A percentile compares a stretch with the other conserved stretches of the same genome.
These are phyloP conservation scores for Globisporangium cystogenes DNA, from an alignment of 352 stramenopile genomes.

Conservation along the genomic window DNA sequence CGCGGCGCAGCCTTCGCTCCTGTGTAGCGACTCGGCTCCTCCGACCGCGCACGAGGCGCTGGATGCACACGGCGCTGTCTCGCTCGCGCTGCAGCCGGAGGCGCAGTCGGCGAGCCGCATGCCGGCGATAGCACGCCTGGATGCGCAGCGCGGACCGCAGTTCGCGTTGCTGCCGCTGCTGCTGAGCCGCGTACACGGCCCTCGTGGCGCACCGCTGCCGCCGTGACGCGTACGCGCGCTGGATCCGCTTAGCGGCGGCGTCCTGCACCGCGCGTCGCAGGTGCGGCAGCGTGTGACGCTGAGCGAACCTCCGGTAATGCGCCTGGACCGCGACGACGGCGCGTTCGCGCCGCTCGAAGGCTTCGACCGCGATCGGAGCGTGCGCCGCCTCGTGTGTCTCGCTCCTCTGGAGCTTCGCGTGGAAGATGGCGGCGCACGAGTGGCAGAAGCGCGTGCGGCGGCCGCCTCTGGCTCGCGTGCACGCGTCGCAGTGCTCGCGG, in stretches of 20 bases:
- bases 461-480: slow-evolving; percentile 2
- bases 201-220: slow-evolving; percentile 30
- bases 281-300: slow-evolving; percentile 27
- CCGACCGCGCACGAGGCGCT: slow-evolving; percentile 26
- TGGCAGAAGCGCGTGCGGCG: slow-evolving; percentile 33
- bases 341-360: slow-evolving; percentile 14
- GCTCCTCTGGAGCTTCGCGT: slow-evolving; percentile 9
- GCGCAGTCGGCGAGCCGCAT: slow-evolving; percentile 18
- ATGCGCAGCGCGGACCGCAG: slow-evolving; percentile 16
- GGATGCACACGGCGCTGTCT: slow-evolving; percentile 29
- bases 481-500: slow-evolving; percentile 33
- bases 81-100: slow-evolving; percentile 10
- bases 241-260: slow-evolving; percentile 28
- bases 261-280: slow-evolving; percentile 15
- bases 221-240: slow-evolving; percentile 26
- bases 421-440: slow-evolving; percentile 35
- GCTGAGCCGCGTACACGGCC: slow-evolving; percentile 20
- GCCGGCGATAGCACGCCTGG: slow-evolving; percentile 25
- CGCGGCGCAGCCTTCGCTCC: not conserved
- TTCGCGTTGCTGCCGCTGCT: slow-evolving; percentile 19
- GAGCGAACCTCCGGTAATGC: slow-evolving; percentile 29
- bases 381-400: slow-evolving; percentile 1
- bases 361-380: slow-evolving; percentile 23
- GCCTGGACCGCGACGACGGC: slow-evolving; percentile 38
- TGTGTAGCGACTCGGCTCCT: slow-evolving; percentile 13